Evolutionary conservation across 257 asterid species (phyloP), one percentile per base, ranked within the genome.

Genomic region (Solanum piurae): DNA sequence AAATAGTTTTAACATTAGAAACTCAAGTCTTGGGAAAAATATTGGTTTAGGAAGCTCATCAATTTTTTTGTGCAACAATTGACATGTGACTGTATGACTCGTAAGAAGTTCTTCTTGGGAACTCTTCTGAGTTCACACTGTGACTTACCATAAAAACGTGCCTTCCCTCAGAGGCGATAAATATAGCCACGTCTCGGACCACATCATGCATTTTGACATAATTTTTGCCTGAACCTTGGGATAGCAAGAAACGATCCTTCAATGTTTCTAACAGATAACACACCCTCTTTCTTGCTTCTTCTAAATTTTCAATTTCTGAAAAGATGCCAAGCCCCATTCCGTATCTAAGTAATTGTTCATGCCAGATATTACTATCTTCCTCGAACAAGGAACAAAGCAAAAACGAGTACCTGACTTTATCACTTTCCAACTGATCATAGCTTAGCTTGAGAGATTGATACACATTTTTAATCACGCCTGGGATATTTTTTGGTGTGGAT

Each of bases 311-410:
- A 21, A 25, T 37, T 9, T 64, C 33, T 14, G 18, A 33, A 49
- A 86, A 77, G 29, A 86, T 8, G 13, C 83, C 52, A 18, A 49
- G 44, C 84, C 87, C 88, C 49, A 52, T 44, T 42, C 52, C 89
- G 31, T 49, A 87, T 40, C 86, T 88, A 16, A 84, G 84, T 85
- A 89, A 86, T 33, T 74, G 75, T 42, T 89, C 88, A 14, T 86
- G 33, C 77, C 79, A 34, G 60, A 90, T 87, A 23, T 62, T 25
- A 82, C 83, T 64, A 44, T 87, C 89, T 72, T 88, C 90, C 6
- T 69, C 82, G 31, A 87, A 90, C 60, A 89, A 85, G 75, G 86
- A 90, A 60, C 91, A 89, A 36, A 89, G 66, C 36, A 89, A 79
- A 66, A 90, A 89, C 6, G 87, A 85, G 21, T 62, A 18, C 62